Conservation (phyloP, 1,139 yeast genomes). For the Suhomyces taliae region DNA sequence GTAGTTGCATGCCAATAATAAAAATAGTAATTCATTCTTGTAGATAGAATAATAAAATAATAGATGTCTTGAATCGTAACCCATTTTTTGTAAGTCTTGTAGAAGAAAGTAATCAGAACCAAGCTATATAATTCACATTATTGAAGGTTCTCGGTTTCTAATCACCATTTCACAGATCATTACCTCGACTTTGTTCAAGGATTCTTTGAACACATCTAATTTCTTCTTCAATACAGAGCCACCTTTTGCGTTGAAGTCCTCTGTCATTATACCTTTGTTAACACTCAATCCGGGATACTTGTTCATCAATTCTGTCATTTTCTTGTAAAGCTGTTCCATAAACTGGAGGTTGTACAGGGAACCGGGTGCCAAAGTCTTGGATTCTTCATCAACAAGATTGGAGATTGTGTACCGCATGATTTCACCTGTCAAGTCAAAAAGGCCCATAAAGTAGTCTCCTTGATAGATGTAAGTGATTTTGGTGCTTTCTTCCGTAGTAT, state of each 20-base stretch:
- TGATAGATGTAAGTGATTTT: constrained; percentile 11
- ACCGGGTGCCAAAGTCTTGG: constrained; percentile 13
- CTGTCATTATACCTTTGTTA: constrained; percentile 21
- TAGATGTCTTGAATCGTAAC: background rate
- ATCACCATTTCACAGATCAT: constrained; percentile 28
- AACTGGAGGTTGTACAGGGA: constrained; percentile 17
- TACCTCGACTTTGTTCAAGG: constrained; percentile 27
- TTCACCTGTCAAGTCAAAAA: constrained; percentile 46
- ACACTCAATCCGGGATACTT: constrained; percentile 24
- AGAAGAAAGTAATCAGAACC: too few relatives aligned
- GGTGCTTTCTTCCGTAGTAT: background rate
- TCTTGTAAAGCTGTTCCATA: constrained; percentile 17
- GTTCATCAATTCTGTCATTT: constrained; percentile 14
- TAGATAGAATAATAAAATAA: too few relatives aligned
- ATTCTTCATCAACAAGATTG: constrained; percentile 14
- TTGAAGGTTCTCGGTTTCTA: constrained; percentile 15
- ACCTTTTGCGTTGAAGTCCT: constrained; percentile 17
- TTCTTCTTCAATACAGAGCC: constrained; percentile 22
- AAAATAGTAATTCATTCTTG: too few relatives aligned
- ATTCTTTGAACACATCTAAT: constrained; percentile 26
- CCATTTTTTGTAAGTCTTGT: too few relatives aligned
- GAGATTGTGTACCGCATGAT: constrained; percentile 38
- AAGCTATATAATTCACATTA: too few relatives aligned
- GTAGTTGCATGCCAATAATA: background rate
- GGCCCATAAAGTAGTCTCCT: constrained; percentile 40